These are phyloP conservation scores for Stenogyne calaminthoides DNA, from an alignment of 305 asterid genomes.

Conservation along the genomic window DNA sequence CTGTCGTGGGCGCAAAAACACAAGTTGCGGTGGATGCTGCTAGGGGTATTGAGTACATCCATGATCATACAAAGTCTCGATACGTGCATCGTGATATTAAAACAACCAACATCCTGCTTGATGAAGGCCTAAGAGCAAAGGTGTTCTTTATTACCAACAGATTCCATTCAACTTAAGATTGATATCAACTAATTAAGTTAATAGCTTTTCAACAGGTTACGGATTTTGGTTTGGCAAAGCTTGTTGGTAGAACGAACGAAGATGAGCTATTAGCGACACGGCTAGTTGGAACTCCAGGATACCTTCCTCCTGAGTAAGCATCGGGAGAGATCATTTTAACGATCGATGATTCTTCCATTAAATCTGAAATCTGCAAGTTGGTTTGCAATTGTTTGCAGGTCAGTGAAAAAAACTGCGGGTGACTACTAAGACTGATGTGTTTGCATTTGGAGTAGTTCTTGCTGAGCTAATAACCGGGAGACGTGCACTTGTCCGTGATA, in stretches of 20 bases:
- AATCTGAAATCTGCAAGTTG: background rate
- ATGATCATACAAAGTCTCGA: constrained; percentile 67
- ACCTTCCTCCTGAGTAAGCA: constrained; percentile 88
- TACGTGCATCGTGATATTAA: constrained; percentile 90
- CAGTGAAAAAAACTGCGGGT: constrained; percentile 80
- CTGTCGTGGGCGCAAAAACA: too few relatives aligned
- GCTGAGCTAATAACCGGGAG: constrained; percentile 85
- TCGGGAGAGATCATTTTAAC: background rate
- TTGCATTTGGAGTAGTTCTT: constrained; percentile 91
- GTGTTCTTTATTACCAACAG: too few relatives aligned
- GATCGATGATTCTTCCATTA: background rate
- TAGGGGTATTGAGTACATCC: too few relatives aligned
- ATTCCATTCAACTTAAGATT: too few relatives aligned
- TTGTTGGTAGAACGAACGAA: constrained; percentile 68
- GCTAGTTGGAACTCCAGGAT: constrained; percentile 85
- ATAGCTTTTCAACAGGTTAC: constrained; percentile 56
- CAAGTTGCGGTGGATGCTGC: too few relatives aligned
- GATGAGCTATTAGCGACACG: constrained; percentile 78
- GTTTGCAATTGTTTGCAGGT: constrained; percentile 39
- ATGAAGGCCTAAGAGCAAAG: constrained; percentile 82
- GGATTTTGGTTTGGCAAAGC: constrained; percentile 88
- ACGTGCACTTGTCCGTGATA: constrained; percentile 76
- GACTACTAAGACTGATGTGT: too few relatives aligned
- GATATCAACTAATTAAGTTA: background rate
- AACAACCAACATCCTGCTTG: constrained; percentile 78